Evolutionary conservation across 2,329 filamentous ascomycete genomes (phyloP).

Genomic region (Penicillium palitans): DNA sequence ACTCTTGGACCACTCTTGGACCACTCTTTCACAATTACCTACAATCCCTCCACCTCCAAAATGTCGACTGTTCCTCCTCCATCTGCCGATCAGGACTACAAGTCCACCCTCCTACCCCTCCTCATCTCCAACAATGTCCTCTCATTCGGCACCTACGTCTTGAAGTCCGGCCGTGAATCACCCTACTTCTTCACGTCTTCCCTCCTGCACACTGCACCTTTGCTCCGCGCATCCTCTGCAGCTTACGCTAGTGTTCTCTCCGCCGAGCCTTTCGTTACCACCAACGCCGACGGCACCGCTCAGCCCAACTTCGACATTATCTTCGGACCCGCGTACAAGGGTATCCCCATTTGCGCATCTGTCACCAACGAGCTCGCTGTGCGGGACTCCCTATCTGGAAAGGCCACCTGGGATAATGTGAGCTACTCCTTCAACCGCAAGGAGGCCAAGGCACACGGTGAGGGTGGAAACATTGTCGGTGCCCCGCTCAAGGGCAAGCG

Average conservation of each 20-base stretch:
- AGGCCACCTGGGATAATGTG: slow-evolving; percentile 63
- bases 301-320: slow-evolving; percentile 72
- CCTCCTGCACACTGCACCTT: slow-evolving; percentile 77
- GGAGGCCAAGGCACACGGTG: slow-evolving; percentile 93
- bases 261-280: slow-evolving; percentile 46
- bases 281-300: slow-evolving; percentile 34
- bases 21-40: background rate
- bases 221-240: slow-evolving; percentile 73
- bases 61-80: slow-evolving; percentile 31
- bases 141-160: slow-evolving; percentile 56
- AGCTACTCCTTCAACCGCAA: slow-evolving; percentile 95
- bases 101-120: slow-evolving; percentile 39
- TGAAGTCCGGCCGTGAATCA: slow-evolving; percentile 87
- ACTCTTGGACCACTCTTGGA: background rate
- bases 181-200: slow-evolving; percentile 99
- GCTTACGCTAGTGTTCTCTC: slow-evolving; percentile 72
- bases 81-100: slow-evolving; percentile 37
- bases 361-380: slow-evolving; percentile 74
- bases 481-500: slow-evolving; percentile 80
- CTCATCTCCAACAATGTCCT: slow-evolving; percentile 45
- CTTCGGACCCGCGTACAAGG: slow-evolving; percentile 96
- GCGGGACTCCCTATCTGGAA: slow-evolving; percentile 53
- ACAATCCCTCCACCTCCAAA: slow-evolving; percentile 4
- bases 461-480: slow-evolving; percentile 90
- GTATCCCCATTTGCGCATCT: slow-evolving; percentile 82